Evolutionary conservation across 768 basidiomycete species (phyloP), one percentile per base, ranked within the genome.

Genomic region (Suillus subluteus): DNA sequence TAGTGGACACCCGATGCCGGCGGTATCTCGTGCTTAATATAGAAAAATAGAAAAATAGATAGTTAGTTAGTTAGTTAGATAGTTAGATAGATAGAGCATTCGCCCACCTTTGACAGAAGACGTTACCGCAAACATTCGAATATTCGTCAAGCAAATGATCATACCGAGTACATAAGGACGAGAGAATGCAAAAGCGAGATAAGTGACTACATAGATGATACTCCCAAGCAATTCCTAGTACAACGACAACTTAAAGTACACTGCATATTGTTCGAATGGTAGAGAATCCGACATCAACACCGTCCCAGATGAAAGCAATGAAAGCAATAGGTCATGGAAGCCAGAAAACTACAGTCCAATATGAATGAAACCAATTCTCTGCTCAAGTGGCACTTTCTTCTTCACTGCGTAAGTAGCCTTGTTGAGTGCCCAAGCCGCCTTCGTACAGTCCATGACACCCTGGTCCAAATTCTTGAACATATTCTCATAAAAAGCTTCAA

Each of bases 351-450:
- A 26, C 26, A 62, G 67, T n/a, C 66, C 70, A 7, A 69, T 48
- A 32, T 71, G 71, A 23, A 72, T 54, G 7, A 67, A 70, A 35
- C 63, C 44, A 40, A 69, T 50, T 37, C 69, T 58, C 38, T 65
- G 66, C 16, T 70, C 66, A 9, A 70, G 44, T 1, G 64, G 66
- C 44, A 71, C 21, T 40, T 6, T 9, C 6, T 54, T 40, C 41
- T 37, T 21, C 2, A n/a, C 62, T 16, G 37, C 35, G 38, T 46
- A 67, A 52, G 59, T 65, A 11, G 69, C 55, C 44, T 46, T 65
- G 46, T 67, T 58, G 55, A 71, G 44, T 12, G 50, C 64, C 43
- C 54, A 58, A 6, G 70, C 70, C 12, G 70, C 63, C 44, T 58
- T 54, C 30, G 46, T 64, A 58, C 48, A 38, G 46, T 68, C 66